Conservation (phyloP, 1,284 basidiomycete genomes). For the Schizophyllum commune region DNA sequence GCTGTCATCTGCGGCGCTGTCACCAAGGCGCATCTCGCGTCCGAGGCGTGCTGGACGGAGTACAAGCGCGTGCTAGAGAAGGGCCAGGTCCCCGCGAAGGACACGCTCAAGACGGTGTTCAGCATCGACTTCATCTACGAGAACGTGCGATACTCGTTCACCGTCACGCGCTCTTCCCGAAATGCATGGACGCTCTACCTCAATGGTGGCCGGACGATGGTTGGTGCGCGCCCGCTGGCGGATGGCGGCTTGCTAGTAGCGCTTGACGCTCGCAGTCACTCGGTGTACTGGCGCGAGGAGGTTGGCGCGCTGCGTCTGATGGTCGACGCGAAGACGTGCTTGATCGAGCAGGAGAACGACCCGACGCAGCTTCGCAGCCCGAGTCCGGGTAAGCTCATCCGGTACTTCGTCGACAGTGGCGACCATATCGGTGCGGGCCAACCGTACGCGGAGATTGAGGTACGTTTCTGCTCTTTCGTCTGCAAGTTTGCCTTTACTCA, state of each 20-base stretch:
- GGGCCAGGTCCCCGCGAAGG: constrained; percentile 93
- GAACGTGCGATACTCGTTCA: constrained; percentile 92
- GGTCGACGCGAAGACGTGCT: constrained; percentile 94
- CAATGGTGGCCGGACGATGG: constrained; percentile 88
- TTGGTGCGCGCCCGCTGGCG: constrained; percentile 85
- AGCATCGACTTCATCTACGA: constrained; percentile 98
- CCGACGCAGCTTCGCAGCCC: constrained; percentile 96
- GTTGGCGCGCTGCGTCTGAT: constrained; percentile 91
- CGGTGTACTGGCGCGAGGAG: constrained; percentile 98
- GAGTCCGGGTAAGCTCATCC: constrained; percentile 93
- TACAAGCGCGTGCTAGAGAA: constrained; percentile 97
- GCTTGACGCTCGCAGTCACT: constrained; percentile 92
- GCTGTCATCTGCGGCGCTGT: constrained; percentile 98
- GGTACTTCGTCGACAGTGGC: constrained; percentile 94
- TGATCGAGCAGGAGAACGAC: constrained; percentile 99
- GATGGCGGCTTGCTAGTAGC: constrained; percentile 93
- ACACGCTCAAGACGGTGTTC: constrained; percentile 95
- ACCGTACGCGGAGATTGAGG: constrained; percentile 97
- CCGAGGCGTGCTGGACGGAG: constrained; percentile 85
- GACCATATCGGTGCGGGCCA: constrained; percentile 96
- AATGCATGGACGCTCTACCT: constrained; percentile 92
- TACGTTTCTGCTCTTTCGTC: no score
- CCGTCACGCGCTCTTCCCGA: constrained; percentile 85
- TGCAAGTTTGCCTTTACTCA: no score
- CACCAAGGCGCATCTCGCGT: constrained; percentile 88